Percentiles rank a stretch among this genome's conserved stretches.
Conservation (phyloP, 495 filamentous ascomycete genomes). For the Tuber melanosporum region DNA sequence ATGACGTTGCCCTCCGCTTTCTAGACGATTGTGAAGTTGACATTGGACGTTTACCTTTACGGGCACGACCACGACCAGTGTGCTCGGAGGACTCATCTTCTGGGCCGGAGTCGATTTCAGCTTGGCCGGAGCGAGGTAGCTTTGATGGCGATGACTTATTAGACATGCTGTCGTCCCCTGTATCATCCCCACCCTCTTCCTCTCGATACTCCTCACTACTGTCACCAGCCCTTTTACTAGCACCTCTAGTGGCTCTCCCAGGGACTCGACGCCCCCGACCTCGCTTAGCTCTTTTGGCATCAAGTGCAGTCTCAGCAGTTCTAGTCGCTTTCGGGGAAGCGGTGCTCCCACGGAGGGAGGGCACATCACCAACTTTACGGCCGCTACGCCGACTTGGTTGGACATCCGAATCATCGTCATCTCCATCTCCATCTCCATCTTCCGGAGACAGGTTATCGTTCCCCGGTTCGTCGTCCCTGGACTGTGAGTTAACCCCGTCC, state of each 20-base stretch:
- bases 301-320: not conserved
- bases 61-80: slow-evolving; percentile 22
- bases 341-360: not conserved
- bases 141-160: slow-evolving; percentile 24
- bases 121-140: slow-evolving; percentile 20
- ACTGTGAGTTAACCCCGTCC: slow-evolving; percentile 1
- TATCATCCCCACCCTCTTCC: slow-evolving; percentile 1
- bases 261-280: not conserved
- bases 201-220: slow-evolving; percentile 5
- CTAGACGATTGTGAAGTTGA: slow-evolving; percentile 27
- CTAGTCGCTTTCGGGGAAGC: not conserved
- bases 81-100: slow-evolving; percentile 36
- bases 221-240: not conserved
- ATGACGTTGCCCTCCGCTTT: slow-evolving; percentile 40
- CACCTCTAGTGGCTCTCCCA: not conserved
- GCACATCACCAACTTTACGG: not conserved
- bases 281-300: not conserved
- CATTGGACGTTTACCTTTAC: slow-evolving; percentile 30
- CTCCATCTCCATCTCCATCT: slow-evolving; percentile 51
- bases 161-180: slow-evolving; percentile 9
- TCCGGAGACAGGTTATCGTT: slow-evolving; percentile 50
- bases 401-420: slow-evolving; percentile 44
- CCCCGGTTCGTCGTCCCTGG: slow-evolving; percentile 41
- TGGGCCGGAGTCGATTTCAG: not conserved
- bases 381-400: not conserved